Conservation (phyloP, 1,139 yeast species). For the Kluyveromyces marxianus region DNA sequence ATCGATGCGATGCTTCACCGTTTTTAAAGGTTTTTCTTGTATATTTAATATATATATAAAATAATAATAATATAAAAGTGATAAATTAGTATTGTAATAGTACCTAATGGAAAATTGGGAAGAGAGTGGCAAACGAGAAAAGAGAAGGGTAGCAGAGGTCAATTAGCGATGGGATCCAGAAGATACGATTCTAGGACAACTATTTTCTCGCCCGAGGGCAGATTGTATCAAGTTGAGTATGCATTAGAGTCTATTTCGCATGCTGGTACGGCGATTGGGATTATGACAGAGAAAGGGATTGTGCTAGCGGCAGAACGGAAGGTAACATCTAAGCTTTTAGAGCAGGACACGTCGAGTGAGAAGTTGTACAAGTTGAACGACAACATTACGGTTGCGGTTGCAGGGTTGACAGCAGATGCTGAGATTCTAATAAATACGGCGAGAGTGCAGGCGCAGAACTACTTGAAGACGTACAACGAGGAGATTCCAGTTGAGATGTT, state of each 20-base stretch:
- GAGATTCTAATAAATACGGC: conserved; percentile 84
- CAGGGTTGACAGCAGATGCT: conserved; percentile 98
- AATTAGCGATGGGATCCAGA: conserved; percentile 48
- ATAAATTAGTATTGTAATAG: too few relatives aligned
- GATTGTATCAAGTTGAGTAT: conserved; percentile 93
- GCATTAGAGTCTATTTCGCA: conserved; percentile 96
- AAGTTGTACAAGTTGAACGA: conserved; percentile 81
- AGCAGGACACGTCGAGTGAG: conserved; percentile 90
- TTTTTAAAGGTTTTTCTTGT: background rate
- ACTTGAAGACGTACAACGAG: conserved; percentile 79
- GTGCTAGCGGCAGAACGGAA: conserved; percentile 95
- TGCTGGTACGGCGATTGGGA: conserved; percentile 97
- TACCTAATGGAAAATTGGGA: too few relatives aligned
- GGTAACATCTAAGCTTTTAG: conserved; percentile 83
- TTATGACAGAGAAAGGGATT: conserved; percentile 85
- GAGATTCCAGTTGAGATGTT: conserved; percentile 87
- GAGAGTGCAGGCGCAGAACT: conserved; percentile 76
- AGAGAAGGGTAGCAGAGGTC: background rate
- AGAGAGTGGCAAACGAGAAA: too few relatives aligned
- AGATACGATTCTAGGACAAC: conserved; percentile 97
- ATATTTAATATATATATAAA: too few relatives aligned
- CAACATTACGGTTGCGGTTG: conserved; percentile 88
- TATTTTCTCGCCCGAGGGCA: conserved; percentile 96
- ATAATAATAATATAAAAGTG: too few relatives aligned
- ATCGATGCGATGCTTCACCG: background rate